Percentiles rank a stretch among this genome's conserved stretches.
These are phyloP conservation scores for Hypericum perforatum DNA, from an alignment of 345 rosid genomes.

Conservation along the genomic window DNA sequence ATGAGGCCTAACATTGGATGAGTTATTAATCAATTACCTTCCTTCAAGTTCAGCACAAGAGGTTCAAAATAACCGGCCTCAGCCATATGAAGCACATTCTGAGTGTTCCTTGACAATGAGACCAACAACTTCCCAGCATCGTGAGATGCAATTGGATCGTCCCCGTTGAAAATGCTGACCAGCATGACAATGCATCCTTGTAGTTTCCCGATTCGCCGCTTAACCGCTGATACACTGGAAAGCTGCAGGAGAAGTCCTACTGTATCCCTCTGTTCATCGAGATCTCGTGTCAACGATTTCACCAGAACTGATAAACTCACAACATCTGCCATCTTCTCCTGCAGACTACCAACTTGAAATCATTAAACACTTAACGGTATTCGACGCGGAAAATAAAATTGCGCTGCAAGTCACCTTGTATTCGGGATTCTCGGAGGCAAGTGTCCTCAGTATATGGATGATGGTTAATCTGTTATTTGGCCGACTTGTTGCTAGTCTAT, in stretches of 20 bases:
- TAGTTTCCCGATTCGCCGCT: constrained; percentile 47
- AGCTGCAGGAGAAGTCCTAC: constrained; percentile 49
- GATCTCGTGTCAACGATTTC: constrained; percentile 48
- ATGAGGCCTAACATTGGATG: not conserved
- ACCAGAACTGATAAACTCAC: constrained; percentile 37
- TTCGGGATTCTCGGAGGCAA: constrained; percentile 26
- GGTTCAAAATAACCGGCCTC: constrained; percentile 76
- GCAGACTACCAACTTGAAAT: constrained; percentile 17
- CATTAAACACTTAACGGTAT: not conserved
- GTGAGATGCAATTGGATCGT: constrained; percentile 38
- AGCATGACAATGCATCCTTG: constrained; percentile 67
- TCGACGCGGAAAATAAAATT: not conserved
- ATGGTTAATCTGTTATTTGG: constrained; percentile 28
- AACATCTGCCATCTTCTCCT: constrained; percentile 58
- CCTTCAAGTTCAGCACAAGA: constrained; percentile 40
- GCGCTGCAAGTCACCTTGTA: constrained; percentile 33
- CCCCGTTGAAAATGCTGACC: constrained; percentile 41
- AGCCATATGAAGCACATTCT: constrained; percentile 69
- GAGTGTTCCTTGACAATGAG: constrained; percentile 51
- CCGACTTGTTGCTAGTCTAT: constrained; percentile 32
- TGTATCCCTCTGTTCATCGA: constrained; percentile 49
- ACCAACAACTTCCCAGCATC: constrained; percentile 46
- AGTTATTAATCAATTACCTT: constrained; percentile 28
- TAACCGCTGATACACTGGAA: constrained; percentile 37
- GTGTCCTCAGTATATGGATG: constrained; percentile 34